Conservation (phyloP, 768 basidiomycete genomes). For the Trametes gibbosa region DNA sequence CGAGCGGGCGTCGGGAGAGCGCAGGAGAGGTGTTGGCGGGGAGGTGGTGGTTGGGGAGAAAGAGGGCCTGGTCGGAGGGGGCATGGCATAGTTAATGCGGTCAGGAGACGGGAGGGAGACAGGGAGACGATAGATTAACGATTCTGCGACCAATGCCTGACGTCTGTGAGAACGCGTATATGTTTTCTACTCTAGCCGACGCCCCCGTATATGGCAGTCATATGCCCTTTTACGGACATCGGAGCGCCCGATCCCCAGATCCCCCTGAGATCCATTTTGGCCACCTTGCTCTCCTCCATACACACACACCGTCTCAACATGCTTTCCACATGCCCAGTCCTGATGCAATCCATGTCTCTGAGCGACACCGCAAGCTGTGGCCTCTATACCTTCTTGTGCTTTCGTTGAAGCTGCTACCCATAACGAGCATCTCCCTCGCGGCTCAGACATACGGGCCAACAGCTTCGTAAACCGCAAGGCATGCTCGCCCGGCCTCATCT, state of each 20-base stretch:
- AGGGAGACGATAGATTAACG: constrained; percentile 16
- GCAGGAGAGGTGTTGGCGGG: not conserved
- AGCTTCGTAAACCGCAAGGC: too few relatives aligned
- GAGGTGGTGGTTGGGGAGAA: constrained; percentile 4
- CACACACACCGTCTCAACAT: too few relatives aligned
- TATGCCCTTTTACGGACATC: constrained; percentile 8
- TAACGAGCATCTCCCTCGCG: too few relatives aligned
- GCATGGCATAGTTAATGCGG: constrained; percentile 12
- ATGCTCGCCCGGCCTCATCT: too few relatives aligned
- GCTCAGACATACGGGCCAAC: too few relatives aligned
- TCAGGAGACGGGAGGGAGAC: not conserved
- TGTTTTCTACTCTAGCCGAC: not conserved
- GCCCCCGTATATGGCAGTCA: constrained; percentile 8
- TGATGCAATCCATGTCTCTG: too few relatives aligned
- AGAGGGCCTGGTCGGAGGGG: not conserved
- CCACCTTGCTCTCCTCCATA: too few relatives aligned
- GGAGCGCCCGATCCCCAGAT: not conserved
- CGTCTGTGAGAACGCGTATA: constrained; percentile 15
- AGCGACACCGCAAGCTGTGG: too few relatives aligned
- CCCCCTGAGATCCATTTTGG: not conserved
- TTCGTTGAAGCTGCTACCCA: too few relatives aligned
- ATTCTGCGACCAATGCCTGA: constrained; percentile 12
- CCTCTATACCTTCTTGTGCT: too few relatives aligned
- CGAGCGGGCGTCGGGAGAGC: not conserved
- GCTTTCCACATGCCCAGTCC: too few relatives aligned